These are phyloP conservation scores for Gaertneriomyces sp. DNA, from an alignment of 192 early-diverging fungal genomes.

Conservation along the genomic window DNA sequence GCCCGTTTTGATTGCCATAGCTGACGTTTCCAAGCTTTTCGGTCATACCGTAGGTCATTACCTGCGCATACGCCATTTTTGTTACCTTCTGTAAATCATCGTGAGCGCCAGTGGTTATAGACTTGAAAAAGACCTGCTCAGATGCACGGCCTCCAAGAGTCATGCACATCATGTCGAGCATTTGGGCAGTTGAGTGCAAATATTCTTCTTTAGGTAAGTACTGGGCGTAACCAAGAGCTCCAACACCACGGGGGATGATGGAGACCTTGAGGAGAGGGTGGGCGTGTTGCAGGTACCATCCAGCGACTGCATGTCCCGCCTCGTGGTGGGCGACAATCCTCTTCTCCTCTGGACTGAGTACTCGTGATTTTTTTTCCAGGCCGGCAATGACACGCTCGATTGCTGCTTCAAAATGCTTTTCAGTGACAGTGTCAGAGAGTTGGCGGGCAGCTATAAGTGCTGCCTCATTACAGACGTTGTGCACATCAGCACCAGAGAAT, in stretches of 20 bases:
- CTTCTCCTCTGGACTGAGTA: conserved; percentile 95
- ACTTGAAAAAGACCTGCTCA: conserved; percentile 89
- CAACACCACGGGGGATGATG: conserved; percentile 94
- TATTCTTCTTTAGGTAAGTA: conserved; percentile 98
- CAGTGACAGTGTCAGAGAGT: conserved; percentile 70
- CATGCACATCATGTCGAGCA: conserved; percentile 78
- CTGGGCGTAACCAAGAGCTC: conserved; percentile 97
- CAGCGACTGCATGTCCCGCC: conserved; percentile 97
- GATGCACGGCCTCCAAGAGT: conserved; percentile 59
- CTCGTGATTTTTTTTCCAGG: conserved; percentile 94
- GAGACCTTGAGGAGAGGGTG: conserved; percentile 97
- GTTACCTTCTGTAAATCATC: conserved; percentile 98
- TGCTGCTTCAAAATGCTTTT: conserved; percentile 92
- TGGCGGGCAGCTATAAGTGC: conserved; percentile 93
- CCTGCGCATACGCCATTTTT: conserved; percentile 93
- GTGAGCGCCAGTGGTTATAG: conserved; percentile 94
- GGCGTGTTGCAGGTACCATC: conserved; percentile 95
- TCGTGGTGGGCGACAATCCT: conserved; percentile 99
- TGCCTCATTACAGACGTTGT: conserved; percentile 98
- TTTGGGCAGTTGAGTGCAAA: conserved; percentile 85
- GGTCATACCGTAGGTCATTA: conserved; percentile 96
- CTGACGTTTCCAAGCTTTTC: conserved; percentile 79
- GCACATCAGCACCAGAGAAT: conserved; percentile 96
- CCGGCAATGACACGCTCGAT: conserved; percentile 99
- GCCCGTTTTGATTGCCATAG: conserved; percentile 66